A percentile compares a stretch with the other conserved stretches of the same genome.
Conservation (phyloP, 768 basidiomycete genomes). For the Tremella mesenterica region DNA sequence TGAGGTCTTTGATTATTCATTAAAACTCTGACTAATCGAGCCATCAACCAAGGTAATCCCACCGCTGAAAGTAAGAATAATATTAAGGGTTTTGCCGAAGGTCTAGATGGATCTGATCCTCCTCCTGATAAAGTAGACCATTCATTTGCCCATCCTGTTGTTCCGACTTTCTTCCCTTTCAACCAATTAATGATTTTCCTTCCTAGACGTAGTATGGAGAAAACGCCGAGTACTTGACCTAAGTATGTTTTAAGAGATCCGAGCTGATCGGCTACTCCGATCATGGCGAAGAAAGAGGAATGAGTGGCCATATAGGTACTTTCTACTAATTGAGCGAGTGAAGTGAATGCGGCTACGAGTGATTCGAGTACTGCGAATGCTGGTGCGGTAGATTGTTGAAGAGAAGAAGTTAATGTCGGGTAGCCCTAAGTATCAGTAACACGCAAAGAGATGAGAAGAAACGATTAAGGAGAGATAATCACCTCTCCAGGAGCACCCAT, state of each 20-base stretch:
- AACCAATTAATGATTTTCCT: constrained; percentile 54
- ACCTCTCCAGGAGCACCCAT: constrained; percentile 53
- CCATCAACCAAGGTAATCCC: constrained; percentile 89
- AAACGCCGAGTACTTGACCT: constrained; percentile 84
- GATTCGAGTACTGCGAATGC: constrained; percentile 90
- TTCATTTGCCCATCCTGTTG: constrained; percentile 41
- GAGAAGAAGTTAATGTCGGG: constrained; percentile 70
- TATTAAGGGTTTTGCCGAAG: constrained; percentile 80
- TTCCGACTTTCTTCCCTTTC: constrained; percentile 49
- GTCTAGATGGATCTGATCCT: constrained; percentile 26
- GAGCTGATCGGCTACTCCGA: constrained; percentile 92
- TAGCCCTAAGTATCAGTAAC: constrained; percentile 44
- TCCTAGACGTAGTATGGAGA: constrained; percentile 62
- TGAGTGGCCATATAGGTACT: constrained; percentile 96
- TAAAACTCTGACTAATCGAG: constrained; percentile 71
- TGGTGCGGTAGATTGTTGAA: constrained; percentile 79
- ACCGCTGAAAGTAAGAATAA: constrained; percentile 88
- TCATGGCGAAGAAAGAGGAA: constrained; percentile 79
- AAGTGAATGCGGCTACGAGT: constrained; percentile 88
- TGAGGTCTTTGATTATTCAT: constrained; percentile 47
- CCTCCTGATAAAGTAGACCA: constrained; percentile 26
- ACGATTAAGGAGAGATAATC: constrained; percentile 25
- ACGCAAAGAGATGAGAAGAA: neutral
- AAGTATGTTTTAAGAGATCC: constrained; percentile 82
- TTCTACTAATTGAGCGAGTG: constrained; percentile 95